Evolutionary conservation across 1,139 yeast genomes (phyloP).

Genomic region (Zygosaccharomyces sapae): DNA sequence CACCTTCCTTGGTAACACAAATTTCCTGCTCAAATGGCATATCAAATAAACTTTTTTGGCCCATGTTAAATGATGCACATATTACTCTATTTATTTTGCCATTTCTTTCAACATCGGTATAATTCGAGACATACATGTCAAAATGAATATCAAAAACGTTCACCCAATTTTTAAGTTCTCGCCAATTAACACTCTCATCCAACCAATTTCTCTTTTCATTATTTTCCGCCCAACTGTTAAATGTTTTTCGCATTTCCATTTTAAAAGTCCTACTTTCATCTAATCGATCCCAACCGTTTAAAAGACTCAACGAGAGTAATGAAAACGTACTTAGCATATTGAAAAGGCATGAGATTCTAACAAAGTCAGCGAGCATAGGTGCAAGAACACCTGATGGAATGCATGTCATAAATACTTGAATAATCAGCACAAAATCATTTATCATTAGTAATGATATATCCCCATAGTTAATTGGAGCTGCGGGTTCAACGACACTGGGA

Average conservation of each 20-base stretch:
- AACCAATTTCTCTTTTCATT: conserved; percentile 5
- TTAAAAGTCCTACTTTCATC: conserved; percentile 14
- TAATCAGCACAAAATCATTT: conserved; percentile 13
- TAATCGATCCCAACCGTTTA: conserved; percentile 14
- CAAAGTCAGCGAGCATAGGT: conserved; percentile 11
- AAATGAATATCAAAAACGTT: conserved; percentile 12
- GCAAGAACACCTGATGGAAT: conserved; percentile 13
- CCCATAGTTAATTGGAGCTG: conserved; percentile 10
- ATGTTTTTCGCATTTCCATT: conserved; percentile 7
- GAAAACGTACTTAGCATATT: conserved; percentile 14
- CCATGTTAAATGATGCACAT: conserved; percentile 13
- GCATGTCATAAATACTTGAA: conserved; percentile 15
- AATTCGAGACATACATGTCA: conserved; percentile 9
- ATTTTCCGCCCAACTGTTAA: conserved; percentile 14
- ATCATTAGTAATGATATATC: conserved; percentile 11
- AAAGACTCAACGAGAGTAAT: conserved; percentile 11
- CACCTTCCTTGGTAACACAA: conserved; percentile 13
- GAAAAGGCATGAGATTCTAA: conserved; percentile 13
- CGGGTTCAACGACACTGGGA: neutral
- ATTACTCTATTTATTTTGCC: conserved; percentile 6
- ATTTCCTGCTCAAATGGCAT: conserved; percentile 11
- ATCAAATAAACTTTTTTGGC: conserved; percentile 5
- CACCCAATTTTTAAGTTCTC: neutral
- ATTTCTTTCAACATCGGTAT: neutral
- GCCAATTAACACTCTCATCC: neutral